A percentile compares a stretch with the other conserved stretches of the same genome.
Conservation (phyloP, 352 stramenopile species). For the Phytophthora uliginosa region DNA sequence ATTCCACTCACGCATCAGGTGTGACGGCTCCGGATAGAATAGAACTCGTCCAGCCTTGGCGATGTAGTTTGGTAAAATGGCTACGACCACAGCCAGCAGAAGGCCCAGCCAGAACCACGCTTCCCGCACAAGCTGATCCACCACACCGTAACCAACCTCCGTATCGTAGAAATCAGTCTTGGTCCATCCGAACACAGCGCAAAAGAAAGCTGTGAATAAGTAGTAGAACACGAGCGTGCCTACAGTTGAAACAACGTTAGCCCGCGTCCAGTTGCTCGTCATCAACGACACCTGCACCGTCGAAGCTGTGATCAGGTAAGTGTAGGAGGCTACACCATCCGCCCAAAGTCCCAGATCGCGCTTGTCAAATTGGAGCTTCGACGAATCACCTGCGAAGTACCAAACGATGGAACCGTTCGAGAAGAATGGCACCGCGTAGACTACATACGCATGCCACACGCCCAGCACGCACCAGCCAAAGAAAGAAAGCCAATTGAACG, state of each 20-base stretch:
- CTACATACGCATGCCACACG: conserved; percentile 91
- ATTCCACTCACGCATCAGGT: conserved; percentile 93
- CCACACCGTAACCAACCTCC: conserved; percentile 72
- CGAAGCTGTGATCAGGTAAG: conserved; percentile 89
- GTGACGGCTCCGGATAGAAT: conserved; percentile 91
- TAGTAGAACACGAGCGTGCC: conserved; percentile 91
- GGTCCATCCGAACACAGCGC: conserved; percentile 78
- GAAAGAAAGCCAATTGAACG: conserved; percentile 92
- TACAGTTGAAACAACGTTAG: conserved; percentile 79
- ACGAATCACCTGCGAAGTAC: conserved; percentile 75
- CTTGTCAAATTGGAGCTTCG: conserved; percentile 71
- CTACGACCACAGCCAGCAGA: conserved; percentile 59
- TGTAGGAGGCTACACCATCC: conserved; percentile 84
- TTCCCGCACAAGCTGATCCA: conserved; percentile 65
- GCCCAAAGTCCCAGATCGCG: conserved; percentile 85
- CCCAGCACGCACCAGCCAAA: conserved; percentile 88
- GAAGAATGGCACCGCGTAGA: conserved; percentile 88
- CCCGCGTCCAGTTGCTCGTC: conserved; percentile 91
- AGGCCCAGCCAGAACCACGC: conserved; percentile 92
- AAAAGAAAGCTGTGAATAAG: conserved; percentile 89
- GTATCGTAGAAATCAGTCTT: conserved; percentile 86
- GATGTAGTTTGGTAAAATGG: conserved; percentile 90
- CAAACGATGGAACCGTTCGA: conserved; percentile 86
- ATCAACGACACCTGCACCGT: conserved; percentile 89
- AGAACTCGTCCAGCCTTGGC: conserved; percentile 86